Evolutionary conservation across 495 filamentous ascomycete genomes (phyloP).

Genomic region (Penicillium turbatum): DNA sequence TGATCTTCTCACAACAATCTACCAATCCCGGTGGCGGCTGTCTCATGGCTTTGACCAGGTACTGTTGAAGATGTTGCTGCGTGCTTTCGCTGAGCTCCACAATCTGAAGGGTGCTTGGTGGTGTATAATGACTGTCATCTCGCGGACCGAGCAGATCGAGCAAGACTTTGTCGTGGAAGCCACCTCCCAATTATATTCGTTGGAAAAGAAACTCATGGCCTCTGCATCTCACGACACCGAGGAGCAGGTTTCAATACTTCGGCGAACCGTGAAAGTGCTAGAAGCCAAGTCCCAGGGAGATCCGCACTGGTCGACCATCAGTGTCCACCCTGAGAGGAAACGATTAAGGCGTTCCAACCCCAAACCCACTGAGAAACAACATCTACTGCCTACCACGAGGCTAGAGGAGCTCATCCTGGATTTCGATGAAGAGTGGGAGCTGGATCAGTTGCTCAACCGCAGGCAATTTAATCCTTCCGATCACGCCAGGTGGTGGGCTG

Average conservation of each 20-base stretch:
- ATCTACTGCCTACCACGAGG: not conserved
- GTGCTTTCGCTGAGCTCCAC: slow-evolving; percentile 28
- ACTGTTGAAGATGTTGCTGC: slow-evolving; percentile 42
- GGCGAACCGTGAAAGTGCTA: not conserved
- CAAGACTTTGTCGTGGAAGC: slow-evolving; percentile 35
- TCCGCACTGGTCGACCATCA: slow-evolving; percentile 2
- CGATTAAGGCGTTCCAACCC: not conserved
- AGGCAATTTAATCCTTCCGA: not conserved
- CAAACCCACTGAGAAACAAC: not conserved
- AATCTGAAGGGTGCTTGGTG: slow-evolving; percentile 41
- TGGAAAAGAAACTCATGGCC: slow-evolving; percentile 6
- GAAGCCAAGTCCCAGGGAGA: slow-evolving; percentile 2
- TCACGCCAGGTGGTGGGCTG: slow-evolving; percentile 2
- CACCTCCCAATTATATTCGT: slow-evolving; percentile 20
- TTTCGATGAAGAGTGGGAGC: slow-evolving; percentile 27
- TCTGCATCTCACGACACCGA: slow-evolving; percentile 4
- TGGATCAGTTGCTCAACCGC: slow-evolving; percentile 12
- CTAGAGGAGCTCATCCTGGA: slow-evolving; percentile 7
- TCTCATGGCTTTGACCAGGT: slow-evolving; percentile 32
- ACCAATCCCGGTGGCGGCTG: slow-evolving; percentile 37
- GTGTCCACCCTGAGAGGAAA: slow-evolving; percentile 1
- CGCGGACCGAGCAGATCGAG: slow-evolving; percentile 27
- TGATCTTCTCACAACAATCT: slow-evolving; percentile 34
- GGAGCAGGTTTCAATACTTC: slow-evolving; percentile 2
- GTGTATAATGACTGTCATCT: slow-evolving; percentile 38